A percentile compares a stretch with the other conserved stretches of the same genome.
Conservation (phyloP, 768 basidiomycete genomes). For the Sporobolomyces phaffii region DNA sequence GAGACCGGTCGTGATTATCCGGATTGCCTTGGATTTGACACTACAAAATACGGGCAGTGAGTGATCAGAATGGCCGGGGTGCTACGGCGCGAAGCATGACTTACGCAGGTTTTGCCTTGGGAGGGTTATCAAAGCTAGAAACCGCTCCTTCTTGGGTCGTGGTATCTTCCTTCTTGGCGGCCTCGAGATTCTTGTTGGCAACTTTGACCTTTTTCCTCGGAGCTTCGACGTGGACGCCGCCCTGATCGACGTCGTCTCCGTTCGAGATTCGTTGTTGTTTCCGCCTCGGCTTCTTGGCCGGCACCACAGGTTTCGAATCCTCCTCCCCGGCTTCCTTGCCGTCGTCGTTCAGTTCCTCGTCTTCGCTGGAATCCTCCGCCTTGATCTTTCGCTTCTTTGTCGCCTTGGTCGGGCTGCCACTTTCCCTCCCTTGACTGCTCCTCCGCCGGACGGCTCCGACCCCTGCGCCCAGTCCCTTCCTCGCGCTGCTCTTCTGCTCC, state of each 20-base stretch:
- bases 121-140: conserved; percentile 33
- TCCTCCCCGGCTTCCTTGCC: conserved; percentile 15
- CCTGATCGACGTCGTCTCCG: background rate
- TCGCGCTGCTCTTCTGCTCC: conserved; percentile 52
- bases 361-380: conserved; percentile 18
- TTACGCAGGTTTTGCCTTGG: conserved; percentile 25
- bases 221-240: too few relatives aligned
- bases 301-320: background rate
- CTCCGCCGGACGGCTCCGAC: background rate
- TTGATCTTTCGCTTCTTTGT: conserved; percentile 7
- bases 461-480: conserved; percentile 7
- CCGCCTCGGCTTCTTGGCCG: background rate
- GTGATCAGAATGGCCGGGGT: background rate
- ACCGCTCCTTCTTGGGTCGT: conserved; percentile 29
- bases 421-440: background rate
- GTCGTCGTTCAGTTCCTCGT: conserved; percentile 35
- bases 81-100: too few relatives aligned
- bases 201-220: background rate
- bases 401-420: conserved; percentile 17
- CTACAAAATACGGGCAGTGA: too few relatives aligned
- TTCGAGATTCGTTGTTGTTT: conserved; percentile 17
- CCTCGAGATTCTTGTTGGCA: conserved; percentile 6
- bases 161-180: background rate
- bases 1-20: conserved; percentile 66
- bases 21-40: conserved; percentile 43